Conservation (phyloP, 208 protist species). For the Angomonas deanei region DNA sequence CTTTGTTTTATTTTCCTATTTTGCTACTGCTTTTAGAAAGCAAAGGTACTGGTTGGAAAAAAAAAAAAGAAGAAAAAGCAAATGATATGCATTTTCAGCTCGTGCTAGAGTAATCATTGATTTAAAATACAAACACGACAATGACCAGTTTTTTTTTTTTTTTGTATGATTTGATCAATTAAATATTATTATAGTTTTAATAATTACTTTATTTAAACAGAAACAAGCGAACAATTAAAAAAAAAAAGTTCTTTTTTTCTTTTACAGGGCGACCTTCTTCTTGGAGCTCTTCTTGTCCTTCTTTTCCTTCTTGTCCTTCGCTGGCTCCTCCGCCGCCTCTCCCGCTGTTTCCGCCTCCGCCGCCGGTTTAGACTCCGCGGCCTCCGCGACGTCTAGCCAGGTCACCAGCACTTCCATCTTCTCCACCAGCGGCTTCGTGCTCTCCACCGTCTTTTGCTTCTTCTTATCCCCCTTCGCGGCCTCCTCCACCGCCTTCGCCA, state of each 20-base stretch:
- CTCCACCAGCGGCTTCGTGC: neutral
- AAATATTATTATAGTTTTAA: too few species aligned
- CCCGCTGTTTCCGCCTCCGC: slow-evolving; percentile 14
- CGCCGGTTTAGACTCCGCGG: neutral
- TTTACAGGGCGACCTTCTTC: slow-evolving; percentile 5
- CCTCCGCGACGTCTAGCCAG: neutral
- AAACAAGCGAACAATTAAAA: too few species aligned
- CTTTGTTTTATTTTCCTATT: neutral
- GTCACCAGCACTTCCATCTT: neutral
- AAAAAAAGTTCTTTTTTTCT: slow-evolving; percentile 19
- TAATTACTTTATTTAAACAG: too few species aligned
- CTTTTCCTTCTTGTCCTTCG: slow-evolving; percentile 30
- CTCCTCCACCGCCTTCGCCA: slow-evolving; percentile 13
- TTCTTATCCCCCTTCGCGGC: slow-evolving; percentile 26
- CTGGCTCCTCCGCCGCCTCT: slow-evolving; percentile 33
- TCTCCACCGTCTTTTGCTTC: slow-evolving; percentile 10
- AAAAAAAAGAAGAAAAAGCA: slow-evolving; percentile 7
- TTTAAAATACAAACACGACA: neutral
- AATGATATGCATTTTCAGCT: neutral
- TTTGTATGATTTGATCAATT: too few species aligned
- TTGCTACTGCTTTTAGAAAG: too few species aligned
- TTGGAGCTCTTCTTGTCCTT: slow-evolving; percentile 1
- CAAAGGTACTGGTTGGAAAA: slow-evolving; percentile 1
- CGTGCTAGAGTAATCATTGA: neutral
- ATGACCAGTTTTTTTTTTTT: neutral